Evolutionary conservation across 1,284 basidiomycete genomes (phyloP), one percentile per base, ranked within the genome.

Genomic region (Ceratobasidium papillatum): DNA sequence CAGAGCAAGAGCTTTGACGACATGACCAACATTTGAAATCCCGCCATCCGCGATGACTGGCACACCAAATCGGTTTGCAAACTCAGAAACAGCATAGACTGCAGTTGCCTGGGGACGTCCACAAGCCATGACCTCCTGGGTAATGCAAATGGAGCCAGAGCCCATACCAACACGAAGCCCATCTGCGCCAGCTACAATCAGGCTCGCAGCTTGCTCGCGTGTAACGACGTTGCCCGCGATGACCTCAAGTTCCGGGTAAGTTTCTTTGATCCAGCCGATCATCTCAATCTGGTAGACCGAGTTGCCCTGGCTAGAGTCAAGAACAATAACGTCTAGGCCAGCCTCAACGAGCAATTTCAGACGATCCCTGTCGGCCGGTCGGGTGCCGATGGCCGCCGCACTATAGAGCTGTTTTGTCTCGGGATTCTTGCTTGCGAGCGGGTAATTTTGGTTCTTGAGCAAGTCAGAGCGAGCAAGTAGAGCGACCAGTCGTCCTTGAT

Each of bases 91-190:
- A 58, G 94, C 91, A 82, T 94, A 93, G 14, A 99, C 96, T 14
- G 98, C 97, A 0, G 96, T 98, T 12, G 96, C 97, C 83, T 99
- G 97, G 0, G 97, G 98, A 43, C 97, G 91, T 38, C 97, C 98
- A 74, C 99, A 97, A n/a, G 98, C 97, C 94, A 99, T 99, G 80
- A 99, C 94, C 82, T 99, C 97, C 84, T 99, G 97, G 3, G 97
- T 99, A 84, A 99, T 99, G 82, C 97, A 99, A 81, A 99, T 99
- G 12, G 95, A 98, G 22, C 97, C 97, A 17, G 92, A 95, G 65
- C 97, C 97, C 97, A 99, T 99, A 71, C 97, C 98, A 54, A 99
- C 88, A 61, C 95, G 93, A 11, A 99, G 88, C 49, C 88, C 97
- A 79, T 99, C 97, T 7, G 96, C 97, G 75, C 97, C 98, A 5